A percentile compares a stretch with the other conserved stretches of the same genome.
These are phyloP conservation scores for Nevesoporus exiguus DNA, from an alignment of 768 basidiomycete species.

Conservation along the genomic window DNA sequence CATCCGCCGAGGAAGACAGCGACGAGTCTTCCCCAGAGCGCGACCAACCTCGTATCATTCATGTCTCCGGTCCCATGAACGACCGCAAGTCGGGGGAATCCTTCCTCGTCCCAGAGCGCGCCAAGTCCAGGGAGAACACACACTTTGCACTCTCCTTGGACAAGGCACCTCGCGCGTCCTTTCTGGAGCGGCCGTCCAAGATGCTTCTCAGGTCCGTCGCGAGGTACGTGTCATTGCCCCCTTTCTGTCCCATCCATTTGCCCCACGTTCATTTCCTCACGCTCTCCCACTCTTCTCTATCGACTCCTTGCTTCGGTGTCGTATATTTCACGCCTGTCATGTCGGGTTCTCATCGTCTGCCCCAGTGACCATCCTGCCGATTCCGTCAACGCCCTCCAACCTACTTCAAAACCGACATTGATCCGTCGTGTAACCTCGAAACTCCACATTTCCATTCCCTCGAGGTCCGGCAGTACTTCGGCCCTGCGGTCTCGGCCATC, in stretches of 20 bases:
- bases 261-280: background rate
- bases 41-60: conserved; percentile 2
- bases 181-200: background rate
- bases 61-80: conserved; percentile 2
- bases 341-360: background rate
- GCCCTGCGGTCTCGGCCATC: conserved; percentile 11
- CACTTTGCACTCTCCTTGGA: conserved; percentile 1
- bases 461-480: conserved; percentile 2
- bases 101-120: background rate
- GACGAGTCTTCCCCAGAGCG: conserved; percentile 22
- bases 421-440: conserved; percentile 32
- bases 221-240: conserved; percentile 13
- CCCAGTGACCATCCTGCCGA: background rate
- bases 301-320: background rate
- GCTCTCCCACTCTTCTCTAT: background rate
- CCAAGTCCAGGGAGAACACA: background rate
- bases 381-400: background rate
- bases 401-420: conserved; percentile 15
- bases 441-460: conserved; percentile 22
- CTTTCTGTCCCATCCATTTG: background rate
- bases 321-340: background rate
- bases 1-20: conserved; percentile 21
- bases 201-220: conserved; percentile 3
- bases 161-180: background rate
- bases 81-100: conserved; percentile 2